Evolutionary conservation across 2,329 filamentous ascomycete genomes (phyloP).

Genomic region (Diaporthe ilicicola): DNA sequence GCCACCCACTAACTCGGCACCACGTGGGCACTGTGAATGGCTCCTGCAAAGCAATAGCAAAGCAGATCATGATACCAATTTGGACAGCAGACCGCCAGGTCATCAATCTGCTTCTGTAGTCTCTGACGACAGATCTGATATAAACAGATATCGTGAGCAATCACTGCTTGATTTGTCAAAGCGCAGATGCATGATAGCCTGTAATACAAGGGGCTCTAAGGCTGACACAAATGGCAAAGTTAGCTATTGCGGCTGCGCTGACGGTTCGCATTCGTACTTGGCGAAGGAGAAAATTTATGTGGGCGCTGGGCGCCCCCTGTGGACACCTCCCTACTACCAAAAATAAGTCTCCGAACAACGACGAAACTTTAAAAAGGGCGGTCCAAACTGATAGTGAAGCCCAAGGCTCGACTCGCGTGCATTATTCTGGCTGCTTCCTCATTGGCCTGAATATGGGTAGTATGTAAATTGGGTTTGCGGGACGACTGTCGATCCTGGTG

Average conservation of each 20-base stretch:
- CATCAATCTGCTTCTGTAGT: neutral
- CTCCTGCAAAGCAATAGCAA: neutral
- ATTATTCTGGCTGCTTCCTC: neutral
- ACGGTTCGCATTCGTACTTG: neutral
- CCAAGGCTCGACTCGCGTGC: constrained; percentile 1
- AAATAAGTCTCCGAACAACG: neutral
- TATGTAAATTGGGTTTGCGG: neutral
- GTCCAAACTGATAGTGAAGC: neutral
- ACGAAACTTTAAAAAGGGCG: neutral
- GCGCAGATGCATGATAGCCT: neutral
- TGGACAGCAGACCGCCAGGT: neutral
- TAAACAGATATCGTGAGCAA: neutral
- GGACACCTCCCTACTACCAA: no score
- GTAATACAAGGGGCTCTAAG: neutral
- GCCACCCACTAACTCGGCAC: neutral
- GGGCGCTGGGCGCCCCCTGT: neutral
- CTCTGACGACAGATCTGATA: neutral
- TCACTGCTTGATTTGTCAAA: neutral
- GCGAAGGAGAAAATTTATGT: neutral
- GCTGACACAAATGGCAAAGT: neutral
- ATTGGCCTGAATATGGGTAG: neutral
- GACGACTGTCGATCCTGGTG: neutral
- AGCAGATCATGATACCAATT: neutral
- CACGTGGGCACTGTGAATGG: no score
- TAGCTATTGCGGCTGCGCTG: constrained; percentile 4